phyloP scores from a whole-genome alignment of 257 asterid genomes.

The Petunia axillaris region DNA sequence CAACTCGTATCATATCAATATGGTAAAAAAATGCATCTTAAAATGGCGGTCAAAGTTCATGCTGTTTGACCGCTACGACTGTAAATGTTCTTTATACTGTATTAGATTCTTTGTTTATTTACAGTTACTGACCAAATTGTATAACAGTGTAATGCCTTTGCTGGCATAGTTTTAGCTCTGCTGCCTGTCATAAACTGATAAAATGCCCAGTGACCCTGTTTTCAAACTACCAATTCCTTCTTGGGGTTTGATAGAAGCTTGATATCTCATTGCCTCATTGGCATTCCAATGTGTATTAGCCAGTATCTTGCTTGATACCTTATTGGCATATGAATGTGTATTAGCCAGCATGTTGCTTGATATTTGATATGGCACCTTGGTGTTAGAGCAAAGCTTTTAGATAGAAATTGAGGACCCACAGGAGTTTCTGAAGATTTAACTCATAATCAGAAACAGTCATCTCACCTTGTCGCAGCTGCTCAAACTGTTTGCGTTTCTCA shows the following conservation, averaged over 20 bases:
- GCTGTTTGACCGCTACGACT: no score
- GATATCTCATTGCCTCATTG: neutral
- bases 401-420: neutral
- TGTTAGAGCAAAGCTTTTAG: neutral
- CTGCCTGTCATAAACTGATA: neutral
- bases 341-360: neutral
- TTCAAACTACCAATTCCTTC: neutral
- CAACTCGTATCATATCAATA: no score
- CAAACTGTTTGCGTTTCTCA: no score
- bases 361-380: neutral
- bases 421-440: no score
- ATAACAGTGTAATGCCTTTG: neutral
- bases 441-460: no score
- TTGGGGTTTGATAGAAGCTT: neutral
- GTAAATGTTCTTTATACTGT: no score
- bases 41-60: no score
- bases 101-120: no score
- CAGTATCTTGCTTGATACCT: conserved; percentile 1
- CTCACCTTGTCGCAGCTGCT: no score
- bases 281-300: neutral
- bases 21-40: no score
- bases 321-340: neutral
- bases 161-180: neutral
- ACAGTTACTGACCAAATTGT: neutral
- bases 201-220: neutral